Percentiles rank a stretch among this genome's conserved stretches.
Conservation (phyloP, 2,329 filamentous ascomycete species). For the Talaromyces sp. region DNA sequence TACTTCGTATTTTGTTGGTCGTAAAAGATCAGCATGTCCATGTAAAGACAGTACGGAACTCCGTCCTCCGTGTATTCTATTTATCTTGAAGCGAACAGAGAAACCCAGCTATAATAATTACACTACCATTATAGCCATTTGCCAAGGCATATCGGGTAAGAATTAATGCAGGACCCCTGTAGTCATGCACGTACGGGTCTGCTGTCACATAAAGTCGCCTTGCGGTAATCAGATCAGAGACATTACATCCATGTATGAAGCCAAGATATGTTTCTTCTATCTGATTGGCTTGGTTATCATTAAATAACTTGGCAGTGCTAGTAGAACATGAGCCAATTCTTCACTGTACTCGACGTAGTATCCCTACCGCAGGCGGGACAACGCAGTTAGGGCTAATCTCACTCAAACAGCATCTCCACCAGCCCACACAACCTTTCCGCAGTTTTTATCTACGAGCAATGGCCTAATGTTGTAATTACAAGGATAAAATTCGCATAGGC, state of each 20-base stretch:
- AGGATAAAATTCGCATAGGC: background rate
- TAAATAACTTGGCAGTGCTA: background rate
- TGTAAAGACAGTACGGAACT: constrained; percentile 5
- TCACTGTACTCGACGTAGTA: constrained; percentile 1
- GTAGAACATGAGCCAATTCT: background rate
- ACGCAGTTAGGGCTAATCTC: background rate
- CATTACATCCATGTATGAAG: background rate
- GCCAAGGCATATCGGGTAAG: background rate
- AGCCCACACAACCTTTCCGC: background rate
- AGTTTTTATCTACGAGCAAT: background rate
- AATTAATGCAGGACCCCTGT: background rate
- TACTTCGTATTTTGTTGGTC: background rate
- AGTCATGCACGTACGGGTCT: background rate
- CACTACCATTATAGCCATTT: background rate
- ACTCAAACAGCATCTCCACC: background rate
- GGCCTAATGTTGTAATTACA: too few species aligned
- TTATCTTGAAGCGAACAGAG: background rate
- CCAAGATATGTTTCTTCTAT: background rate
- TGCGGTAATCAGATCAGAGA: background rate
- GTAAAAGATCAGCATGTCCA: background rate
- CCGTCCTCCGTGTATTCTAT: background rate
- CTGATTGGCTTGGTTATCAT: background rate
- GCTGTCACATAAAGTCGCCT: background rate
- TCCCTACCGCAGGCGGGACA: background rate
- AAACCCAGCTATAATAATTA: background rate